Evolutionary conservation across 2,329 filamentous ascomycete genomes (phyloP).

Genomic region (Curvularia spicifera): DNA sequence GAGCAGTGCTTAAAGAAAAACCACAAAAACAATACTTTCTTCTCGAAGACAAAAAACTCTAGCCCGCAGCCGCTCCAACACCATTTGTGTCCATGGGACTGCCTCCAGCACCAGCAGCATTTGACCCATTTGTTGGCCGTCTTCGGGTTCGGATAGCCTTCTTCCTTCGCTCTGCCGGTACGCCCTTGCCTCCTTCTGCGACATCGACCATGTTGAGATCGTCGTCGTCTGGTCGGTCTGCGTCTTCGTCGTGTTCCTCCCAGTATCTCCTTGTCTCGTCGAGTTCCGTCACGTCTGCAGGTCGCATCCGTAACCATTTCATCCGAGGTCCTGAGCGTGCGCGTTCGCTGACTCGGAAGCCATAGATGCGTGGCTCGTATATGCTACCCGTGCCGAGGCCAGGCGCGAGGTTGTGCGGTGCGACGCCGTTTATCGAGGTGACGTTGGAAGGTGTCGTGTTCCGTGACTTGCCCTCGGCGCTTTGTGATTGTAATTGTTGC

Average conservation of each 20-base stretch:
- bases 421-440: conserved; percentile 78
- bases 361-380: conserved; percentile 96
- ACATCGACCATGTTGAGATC: conserved; percentile 51
- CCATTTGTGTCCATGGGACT: conserved; percentile 53
- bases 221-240: conserved; percentile 46
- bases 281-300: conserved; percentile 77
- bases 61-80: conserved; percentile 38
- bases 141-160: conserved; percentile 48
- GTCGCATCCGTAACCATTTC: conserved; percentile 92
- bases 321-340: conserved; percentile 90
- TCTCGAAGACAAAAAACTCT: conserved; percentile 8
- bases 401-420: conserved; percentile 84
- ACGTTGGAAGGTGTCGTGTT: conserved; percentile 45
- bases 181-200: conserved; percentile 39
- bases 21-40: neutral
- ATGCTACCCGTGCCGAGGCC: conserved; percentile 82
- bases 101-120: conserved; percentile 29
- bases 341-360: conserved; percentile 90
- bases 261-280: conserved; percentile 69
- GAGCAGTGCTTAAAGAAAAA: neutral
- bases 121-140: conserved; percentile 43
- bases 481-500: conserved; percentile 46
- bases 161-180: conserved; percentile 42
- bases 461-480: conserved; percentile 40
- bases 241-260: conserved; percentile 51